Percentiles rank a stretch among this genome's conserved stretches.
Evolutionary conservation across 139 green algal genomes (phyloP).

Genomic region (Haematococcus sp.): DNA sequence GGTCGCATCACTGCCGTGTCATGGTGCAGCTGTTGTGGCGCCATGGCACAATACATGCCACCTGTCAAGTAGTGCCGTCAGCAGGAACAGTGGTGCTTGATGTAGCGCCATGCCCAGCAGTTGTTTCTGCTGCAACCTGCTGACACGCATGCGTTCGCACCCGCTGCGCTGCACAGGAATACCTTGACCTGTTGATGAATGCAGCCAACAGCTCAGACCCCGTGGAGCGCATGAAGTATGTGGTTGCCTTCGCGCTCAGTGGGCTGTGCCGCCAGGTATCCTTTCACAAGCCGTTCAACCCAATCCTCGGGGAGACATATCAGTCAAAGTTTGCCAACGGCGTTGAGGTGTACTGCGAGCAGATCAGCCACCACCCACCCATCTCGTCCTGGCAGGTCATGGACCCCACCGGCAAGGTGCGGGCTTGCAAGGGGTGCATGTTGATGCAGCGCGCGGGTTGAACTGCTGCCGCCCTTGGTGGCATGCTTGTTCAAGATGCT

Average conservation of each 20-base stretch:
- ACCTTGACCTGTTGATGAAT: constrained; percentile 29
- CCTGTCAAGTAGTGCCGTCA: no score
- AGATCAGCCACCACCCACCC: constrained; percentile 67
- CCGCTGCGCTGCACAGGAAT: constrained; percentile 17
- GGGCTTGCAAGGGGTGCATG: background rate
- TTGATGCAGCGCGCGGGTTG: no score
- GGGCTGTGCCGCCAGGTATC: constrained; percentile 55
- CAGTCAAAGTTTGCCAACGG: constrained; percentile 41
- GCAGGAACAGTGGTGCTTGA: no score
- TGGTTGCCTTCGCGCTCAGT: constrained; percentile 57
- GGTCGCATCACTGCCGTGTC: no score
- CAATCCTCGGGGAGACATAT: constrained; percentile 62
- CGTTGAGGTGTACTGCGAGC: constrained; percentile 54
- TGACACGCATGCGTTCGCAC: background rate
- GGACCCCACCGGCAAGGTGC: constrained; percentile 36
- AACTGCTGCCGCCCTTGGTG: background rate
- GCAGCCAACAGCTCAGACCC: constrained; percentile 43
- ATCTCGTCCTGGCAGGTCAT: constrained; percentile 60
- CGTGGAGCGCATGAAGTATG: constrained; percentile 42
- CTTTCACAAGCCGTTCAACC: constrained; percentile 70
- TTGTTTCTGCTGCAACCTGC: no score
- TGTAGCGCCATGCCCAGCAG: no score
- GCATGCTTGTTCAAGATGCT: background rate
- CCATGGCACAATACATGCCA: no score
- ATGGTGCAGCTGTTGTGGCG: no score